Base-by-base conservation (phyloP, 2,329 filamentous ascomycete genomes). In the Colletotrichum sp. region DNA sequence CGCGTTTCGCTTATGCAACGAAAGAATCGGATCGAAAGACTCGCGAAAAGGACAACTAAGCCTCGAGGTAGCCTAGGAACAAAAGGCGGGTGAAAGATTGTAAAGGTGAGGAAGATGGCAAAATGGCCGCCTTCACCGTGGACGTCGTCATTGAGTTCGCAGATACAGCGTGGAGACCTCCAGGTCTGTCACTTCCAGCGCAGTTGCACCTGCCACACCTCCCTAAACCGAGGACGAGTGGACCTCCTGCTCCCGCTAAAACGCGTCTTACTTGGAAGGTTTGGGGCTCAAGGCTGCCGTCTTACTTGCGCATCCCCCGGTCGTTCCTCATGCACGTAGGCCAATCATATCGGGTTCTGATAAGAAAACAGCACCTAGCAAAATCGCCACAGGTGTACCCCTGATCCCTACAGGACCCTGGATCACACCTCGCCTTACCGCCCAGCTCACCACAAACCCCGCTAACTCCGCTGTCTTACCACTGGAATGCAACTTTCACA, bases 1-100 rank as follows among this genome's bases (percentile, higher is more conserved):
- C 34, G 16, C 34, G 70, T 65, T 76, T 74, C 70, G 73, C 48
- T 68, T 34, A 75, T 48, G 73, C 57, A 67, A 72, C 24, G 43
- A 26, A 8, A 36, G 16, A n/a, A 57, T 26, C 18, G 15, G 13
- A 43, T 55, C 13, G 21, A 24, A 26, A 64, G 34, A 13, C 18
- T 16, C 24, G 18, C 36, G 15, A 30, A 52, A 16, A 24, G 30
- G 12, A 66, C 18, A 30, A 66, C 24, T n/a, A 66, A 43, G 16
- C 15, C n/a, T 18, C 36, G 34, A 16, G n/a, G 30, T 15, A 21
- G 2, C 36, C 2, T 13, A 52, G 63, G 63, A 7, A 48, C 24
- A 32, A 39, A 18, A 6, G 18, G 1, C 10, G 1, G 60, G 21
- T 36, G 24, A 63, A 34, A 32, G 16, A 9, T 66, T n/a, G 10